These are phyloP conservation scores for Candida easanensis DNA, from an alignment of 805 yeast genomes.

Conservation along the genomic window DNA sequence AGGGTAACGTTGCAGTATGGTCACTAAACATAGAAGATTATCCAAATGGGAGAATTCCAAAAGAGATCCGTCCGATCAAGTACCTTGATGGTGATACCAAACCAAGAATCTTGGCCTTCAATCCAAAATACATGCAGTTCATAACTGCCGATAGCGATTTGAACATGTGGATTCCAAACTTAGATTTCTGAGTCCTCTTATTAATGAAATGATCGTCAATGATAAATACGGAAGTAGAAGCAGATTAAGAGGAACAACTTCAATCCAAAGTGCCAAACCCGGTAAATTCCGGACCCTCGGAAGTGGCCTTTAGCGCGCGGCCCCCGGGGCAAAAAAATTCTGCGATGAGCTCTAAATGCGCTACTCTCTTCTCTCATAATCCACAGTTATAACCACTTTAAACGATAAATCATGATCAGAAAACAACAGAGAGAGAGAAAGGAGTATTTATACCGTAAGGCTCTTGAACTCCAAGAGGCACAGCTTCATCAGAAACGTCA, in stretches of 20 bases:
- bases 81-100: slow-evolving; percentile 29
- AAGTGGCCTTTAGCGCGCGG: too few species aligned
- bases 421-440: slow-evolving; percentile 96
- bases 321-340: too few species aligned
- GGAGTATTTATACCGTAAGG: slow-evolving; percentile 86
- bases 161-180: slow-evolving; percentile 51
- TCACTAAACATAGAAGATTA: slow-evolving; percentile 46
- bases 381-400: background rate
- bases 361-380: too few species aligned
- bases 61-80: slow-evolving; percentile 20
- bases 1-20: slow-evolving; percentile 40
- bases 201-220: too few species aligned
- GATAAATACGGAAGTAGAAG: too few species aligned
- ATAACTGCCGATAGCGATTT: slow-evolving; percentile 22
- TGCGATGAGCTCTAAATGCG: slow-evolving; percentile 1
- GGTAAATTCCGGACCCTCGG: too few species aligned
- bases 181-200: slow-evolving; percentile 52
- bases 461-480: slow-evolving; percentile 88
- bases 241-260: too few species aligned
- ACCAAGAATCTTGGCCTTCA: slow-evolving; percentile 39
- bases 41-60: slow-evolving; percentile 26
- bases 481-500: slow-evolving; percentile 82
- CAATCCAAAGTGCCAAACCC: too few species aligned
- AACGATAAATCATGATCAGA: slow-evolving; percentile 37
- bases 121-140: slow-evolving; percentile 35